phyloP scores from a whole-genome alignment of 371 early-diverging fungal genomes.

The Choanephora cucurbitarum region DNA sequence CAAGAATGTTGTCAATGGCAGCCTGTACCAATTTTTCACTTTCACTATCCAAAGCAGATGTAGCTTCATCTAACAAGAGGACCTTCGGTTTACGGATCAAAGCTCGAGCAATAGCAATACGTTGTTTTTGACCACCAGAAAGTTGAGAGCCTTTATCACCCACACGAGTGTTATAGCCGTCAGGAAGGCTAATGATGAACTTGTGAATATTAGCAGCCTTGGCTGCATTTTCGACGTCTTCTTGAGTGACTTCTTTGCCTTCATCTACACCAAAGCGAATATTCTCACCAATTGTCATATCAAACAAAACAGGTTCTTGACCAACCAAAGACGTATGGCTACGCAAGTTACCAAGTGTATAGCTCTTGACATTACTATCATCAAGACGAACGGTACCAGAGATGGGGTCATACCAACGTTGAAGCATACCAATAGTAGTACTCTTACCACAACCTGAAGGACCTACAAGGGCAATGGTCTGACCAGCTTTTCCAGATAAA shows the following conservation, averaged over 20 bases:
- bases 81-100: slow-evolving; percentile 83
- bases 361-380: slow-evolving; percentile 63
- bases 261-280: slow-evolving; percentile 69
- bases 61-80: slow-evolving; percentile 95
- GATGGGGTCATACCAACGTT: slow-evolving; percentile 84
- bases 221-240: slow-evolving; percentile 64
- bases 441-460: slow-evolving; percentile 88
- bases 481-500: slow-evolving; percentile 70
- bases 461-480: slow-evolving; percentile 89
- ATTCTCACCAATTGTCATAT: slow-evolving; percentile 79
- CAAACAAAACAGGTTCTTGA: slow-evolving; percentile 89
- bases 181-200: slow-evolving; percentile 66
- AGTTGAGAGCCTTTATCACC: slow-evolving; percentile 76
- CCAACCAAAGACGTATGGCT: slow-evolving; percentile 79
- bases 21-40: slow-evolving; percentile 88
- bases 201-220: slow-evolving; percentile 78
- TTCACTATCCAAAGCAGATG: slow-evolving; percentile 88
- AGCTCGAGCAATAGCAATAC: slow-evolving; percentile 72
- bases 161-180: slow-evolving; percentile 80
- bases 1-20: slow-evolving; percentile 76
- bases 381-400: slow-evolving; percentile 69
- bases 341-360: slow-evolving; percentile 65
- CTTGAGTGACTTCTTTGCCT: slow-evolving; percentile 44
- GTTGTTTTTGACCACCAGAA: slow-evolving; percentile 75
- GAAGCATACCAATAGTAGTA: slow-evolving; percentile 81